Evolutionary conservation across 1,284 basidiomycete species (phyloP).

Genomic region (Abortiporus biennis): DNA sequence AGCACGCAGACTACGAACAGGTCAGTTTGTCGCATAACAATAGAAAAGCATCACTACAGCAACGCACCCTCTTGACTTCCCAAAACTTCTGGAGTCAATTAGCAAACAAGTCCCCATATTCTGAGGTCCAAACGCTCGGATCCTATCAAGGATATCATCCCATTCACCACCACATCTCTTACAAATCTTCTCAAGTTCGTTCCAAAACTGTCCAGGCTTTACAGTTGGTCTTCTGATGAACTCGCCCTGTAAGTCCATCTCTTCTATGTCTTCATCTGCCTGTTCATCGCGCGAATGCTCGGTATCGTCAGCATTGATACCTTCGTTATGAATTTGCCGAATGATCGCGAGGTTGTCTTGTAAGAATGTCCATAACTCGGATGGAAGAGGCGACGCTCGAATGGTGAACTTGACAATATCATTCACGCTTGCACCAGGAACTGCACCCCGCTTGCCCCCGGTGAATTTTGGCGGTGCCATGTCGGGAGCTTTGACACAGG

Average conservation of each 20-base stretch:
- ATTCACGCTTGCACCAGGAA: conserved; percentile 64
- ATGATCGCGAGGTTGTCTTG: conserved; percentile 64
- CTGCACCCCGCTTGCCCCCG: conserved; percentile 70
- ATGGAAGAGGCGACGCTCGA: conserved; percentile 78
- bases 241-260: conserved; percentile 50
- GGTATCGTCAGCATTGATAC: conserved; percentile 28
- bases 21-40: conserved; percentile 13
- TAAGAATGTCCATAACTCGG: conserved; percentile 65
- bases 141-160: conserved; percentile 62
- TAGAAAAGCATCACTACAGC: neutral
- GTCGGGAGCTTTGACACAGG: conserved; percentile 78
- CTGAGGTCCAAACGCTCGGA: conserved; percentile 94
- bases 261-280: conserved; percentile 22
- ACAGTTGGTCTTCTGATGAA: conserved; percentile 57
- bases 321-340: conserved; percentile 35
- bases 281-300: conserved; percentile 27
- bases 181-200: conserved; percentile 59
- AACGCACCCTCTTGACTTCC: neutral
- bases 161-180: conserved; percentile 77
- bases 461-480: conserved; percentile 89
- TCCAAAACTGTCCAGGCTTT: conserved; percentile 80
- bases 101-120: conserved; percentile 84
- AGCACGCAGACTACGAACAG: neutral
- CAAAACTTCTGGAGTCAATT: conserved; percentile 47
- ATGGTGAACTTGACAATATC: conserved; percentile 81